Percentiles rank a stretch among this genome's conserved stretches.
These are phyloP conservation scores for Theobroma cacao DNA, from an alignment of 345 rosid genomes.

Conservation along the genomic window DNA sequence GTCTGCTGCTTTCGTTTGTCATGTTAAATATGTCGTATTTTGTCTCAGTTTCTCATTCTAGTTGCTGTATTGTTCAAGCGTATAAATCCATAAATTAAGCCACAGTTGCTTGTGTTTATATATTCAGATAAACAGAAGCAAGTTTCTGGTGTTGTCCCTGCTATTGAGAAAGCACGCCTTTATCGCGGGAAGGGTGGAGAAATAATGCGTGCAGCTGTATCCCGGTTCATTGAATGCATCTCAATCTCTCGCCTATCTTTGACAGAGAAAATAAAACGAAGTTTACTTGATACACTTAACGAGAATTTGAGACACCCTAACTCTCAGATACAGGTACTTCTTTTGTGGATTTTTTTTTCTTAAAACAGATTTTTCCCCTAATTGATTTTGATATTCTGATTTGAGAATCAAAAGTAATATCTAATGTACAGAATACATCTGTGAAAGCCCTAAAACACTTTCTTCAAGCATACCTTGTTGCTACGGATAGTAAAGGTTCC, in stretches of 20 bases:
- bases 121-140: conserved; percentile 62
- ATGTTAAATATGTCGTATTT: not conserved
- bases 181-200: conserved; percentile 99
- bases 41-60: not conserved
- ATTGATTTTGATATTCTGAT: not conserved
- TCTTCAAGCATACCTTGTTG: conserved; percentile 48
- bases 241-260: conserved; percentile 54
- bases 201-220: conserved; percentile 96
- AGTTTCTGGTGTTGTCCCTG: conserved; percentile 76
- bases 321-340: conserved; percentile 82
- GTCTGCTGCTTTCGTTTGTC: conserved; percentile 7
- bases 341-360: conserved; percentile 12
- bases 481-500: conserved; percentile 32
- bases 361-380: conserved; percentile 11
- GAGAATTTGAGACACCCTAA: conserved; percentile 96
- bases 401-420: conserved; percentile 18
- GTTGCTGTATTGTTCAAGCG: not conserved
- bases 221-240: conserved; percentile 83
- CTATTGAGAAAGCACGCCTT: conserved; percentile 95
- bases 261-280: conserved; percentile 63
- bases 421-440: conserved; percentile 64
- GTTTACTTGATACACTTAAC: conserved; percentile 68
- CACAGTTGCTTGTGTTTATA: not conserved
- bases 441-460: conserved; percentile 72
- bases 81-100: not conserved